phyloP scores from a whole-genome alignment of 768 basidiomycete species.

The Polyporus arcularius region DNA sequence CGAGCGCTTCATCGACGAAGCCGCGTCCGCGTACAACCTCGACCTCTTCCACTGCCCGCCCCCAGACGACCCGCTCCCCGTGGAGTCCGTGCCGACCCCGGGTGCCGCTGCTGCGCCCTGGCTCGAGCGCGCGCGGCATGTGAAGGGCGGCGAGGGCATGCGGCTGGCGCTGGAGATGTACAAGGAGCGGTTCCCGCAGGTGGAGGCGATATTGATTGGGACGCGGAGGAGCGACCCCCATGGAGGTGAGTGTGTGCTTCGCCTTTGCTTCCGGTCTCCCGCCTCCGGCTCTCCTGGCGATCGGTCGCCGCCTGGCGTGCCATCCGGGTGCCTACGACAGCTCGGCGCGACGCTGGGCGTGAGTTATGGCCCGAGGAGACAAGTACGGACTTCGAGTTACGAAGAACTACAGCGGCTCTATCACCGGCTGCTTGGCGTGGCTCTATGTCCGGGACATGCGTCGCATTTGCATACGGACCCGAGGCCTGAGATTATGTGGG shows the following conservation, averaged over 20 bases:
- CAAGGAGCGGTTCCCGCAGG: slow-evolving; percentile 62
- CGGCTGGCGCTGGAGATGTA: slow-evolving; percentile 73
- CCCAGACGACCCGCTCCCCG: slow-evolving; percentile 32
- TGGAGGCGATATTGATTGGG: slow-evolving; percentile 85
- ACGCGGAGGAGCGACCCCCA: slow-evolving; percentile 91
- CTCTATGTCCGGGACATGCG: no score
- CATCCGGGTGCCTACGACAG: neutral
- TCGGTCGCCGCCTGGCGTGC: neutral
- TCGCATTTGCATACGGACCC: no score
- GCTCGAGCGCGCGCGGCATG: slow-evolving; percentile 15
- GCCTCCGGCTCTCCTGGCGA: neutral
- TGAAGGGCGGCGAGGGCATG: slow-evolving; percentile 73
- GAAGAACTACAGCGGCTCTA: no score
- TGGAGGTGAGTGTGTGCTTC: slow-evolving; percentile 62
- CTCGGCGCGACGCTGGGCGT: no score
- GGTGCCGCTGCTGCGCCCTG: slow-evolving; percentile 15
- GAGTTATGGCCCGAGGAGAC: no score
- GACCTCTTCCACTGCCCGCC: slow-evolving; percentile 64
- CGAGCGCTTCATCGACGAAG: slow-evolving; percentile 78
- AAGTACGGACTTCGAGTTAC: no score
- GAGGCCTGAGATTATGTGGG: no score
- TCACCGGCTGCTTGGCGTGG: no score
- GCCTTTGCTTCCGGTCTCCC: neutral
- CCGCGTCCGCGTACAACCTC: slow-evolving; percentile 65
- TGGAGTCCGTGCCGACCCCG: slow-evolving; percentile 51